These are phyloP conservation scores for Spiromastix sp. DNA, from an alignment of 2,329 filamentous ascomycete genomes.

Conservation along the genomic window DNA sequence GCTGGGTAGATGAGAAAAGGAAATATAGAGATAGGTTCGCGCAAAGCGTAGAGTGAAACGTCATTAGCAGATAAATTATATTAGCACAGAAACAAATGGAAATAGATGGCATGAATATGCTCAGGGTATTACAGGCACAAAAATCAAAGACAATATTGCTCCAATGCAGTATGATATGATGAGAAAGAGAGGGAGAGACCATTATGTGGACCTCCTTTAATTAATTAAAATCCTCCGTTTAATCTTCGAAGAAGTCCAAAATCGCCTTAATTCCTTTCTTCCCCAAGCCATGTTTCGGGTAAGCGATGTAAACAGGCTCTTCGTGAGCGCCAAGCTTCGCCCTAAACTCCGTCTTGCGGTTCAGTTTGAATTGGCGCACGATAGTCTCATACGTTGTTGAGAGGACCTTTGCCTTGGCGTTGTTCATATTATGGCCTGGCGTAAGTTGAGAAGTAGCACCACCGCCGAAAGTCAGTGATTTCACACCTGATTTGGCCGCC, in stretches of 20 bases:
- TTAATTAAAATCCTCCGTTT: too few relatives aligned
- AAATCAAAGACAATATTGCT: too few relatives aligned
- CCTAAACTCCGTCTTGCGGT: conserved; percentile 78
- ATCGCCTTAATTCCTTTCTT: conserved; percentile 75
- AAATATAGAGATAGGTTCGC: too few relatives aligned
- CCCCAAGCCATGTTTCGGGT: conserved; percentile 75
- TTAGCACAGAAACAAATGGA: too few relatives aligned
- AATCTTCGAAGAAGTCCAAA: conserved; percentile 75
- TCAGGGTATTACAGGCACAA: too few relatives aligned
- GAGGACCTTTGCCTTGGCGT: conserved; percentile 69
- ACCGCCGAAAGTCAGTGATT: conserved; percentile 73
- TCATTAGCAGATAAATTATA: too few relatives aligned
- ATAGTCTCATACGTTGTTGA: conserved; percentile 73
- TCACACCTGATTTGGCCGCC: conserved; percentile 48
- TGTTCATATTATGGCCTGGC: conserved; percentile 71
- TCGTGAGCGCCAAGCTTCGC: conserved; percentile 81
- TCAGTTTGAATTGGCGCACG: conserved; percentile 70
- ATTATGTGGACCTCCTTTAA: too few relatives aligned
- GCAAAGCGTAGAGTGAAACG: too few relatives aligned
- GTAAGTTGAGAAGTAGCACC: conserved; percentile 66
- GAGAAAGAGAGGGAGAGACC: too few relatives aligned
- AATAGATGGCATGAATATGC: too few relatives aligned
- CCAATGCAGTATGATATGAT: too few relatives aligned
- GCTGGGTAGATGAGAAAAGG: too few relatives aligned
- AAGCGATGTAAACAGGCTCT: conserved; percentile 81